Evolutionary conservation across 2,329 filamentous ascomycete species (phyloP).

Genomic region (Fusarium staphyleae): DNA sequence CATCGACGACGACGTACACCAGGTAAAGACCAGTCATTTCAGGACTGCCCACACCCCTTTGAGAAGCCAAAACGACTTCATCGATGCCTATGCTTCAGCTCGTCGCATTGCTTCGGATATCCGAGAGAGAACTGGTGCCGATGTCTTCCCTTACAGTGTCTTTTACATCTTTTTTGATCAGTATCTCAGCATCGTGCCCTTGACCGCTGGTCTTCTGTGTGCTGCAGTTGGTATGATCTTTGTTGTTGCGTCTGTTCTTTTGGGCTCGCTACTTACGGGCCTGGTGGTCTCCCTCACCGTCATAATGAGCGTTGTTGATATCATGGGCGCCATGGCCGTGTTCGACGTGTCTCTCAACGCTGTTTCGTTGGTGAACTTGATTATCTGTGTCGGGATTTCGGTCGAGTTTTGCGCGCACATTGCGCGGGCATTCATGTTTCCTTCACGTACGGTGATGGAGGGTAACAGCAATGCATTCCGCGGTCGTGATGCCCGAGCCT

Average conservation of each 20-base stretch:
- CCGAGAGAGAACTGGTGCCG: slow-evolving; percentile 71
- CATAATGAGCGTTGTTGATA: slow-evolving; percentile 91
- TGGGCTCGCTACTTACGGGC: slow-evolving; percentile 85
- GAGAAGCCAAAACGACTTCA: slow-evolving; percentile 89
- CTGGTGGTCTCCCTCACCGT: slow-evolving; percentile 86
- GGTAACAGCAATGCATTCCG: slow-evolving; percentile 76
- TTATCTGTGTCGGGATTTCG: slow-evolving; percentile 95
- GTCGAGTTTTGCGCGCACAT: slow-evolving; percentile 99
- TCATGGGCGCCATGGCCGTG: slow-evolving; percentile 93
- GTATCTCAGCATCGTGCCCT: slow-evolving; percentile 82
- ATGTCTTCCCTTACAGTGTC: slow-evolving; percentile 95
- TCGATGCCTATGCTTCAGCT: slow-evolving; percentile 86
- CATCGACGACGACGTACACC: slow-evolving; percentile 70
- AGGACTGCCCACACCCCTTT: slow-evolving; percentile 88
- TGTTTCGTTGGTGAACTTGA: slow-evolving; percentile 91
- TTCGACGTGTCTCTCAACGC: slow-evolving; percentile 91
- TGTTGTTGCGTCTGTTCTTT: slow-evolving; percentile 76
- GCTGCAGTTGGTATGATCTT: slow-evolving; percentile 88
- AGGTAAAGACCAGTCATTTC: slow-evolving; percentile 87
- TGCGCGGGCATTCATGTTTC: slow-evolving; percentile 94
- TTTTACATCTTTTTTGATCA: slow-evolving; percentile 99
- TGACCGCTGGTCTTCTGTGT: slow-evolving; percentile 81
- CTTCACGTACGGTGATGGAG: slow-evolving; percentile 81
- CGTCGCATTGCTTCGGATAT: slow-evolving; percentile 86
- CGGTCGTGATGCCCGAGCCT: slow-evolving; percentile 83